Evolutionary conservation across 495 filamentous ascomycete species (phyloP), one percentile per base, ranked within the genome.

Genomic region (Lepidopterella palustris): DNA sequence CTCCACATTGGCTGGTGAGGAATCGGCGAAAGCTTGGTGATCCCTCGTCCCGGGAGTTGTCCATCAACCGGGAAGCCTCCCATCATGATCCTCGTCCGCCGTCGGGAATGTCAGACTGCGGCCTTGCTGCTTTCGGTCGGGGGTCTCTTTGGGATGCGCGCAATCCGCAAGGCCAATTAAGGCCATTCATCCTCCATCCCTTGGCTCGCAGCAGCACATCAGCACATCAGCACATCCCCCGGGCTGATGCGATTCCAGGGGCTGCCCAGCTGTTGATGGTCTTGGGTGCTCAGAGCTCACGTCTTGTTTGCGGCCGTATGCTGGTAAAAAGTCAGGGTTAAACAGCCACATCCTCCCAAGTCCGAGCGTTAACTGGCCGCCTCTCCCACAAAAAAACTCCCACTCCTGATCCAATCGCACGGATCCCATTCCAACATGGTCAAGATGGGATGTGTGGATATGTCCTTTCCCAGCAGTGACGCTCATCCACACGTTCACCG

Each of bases 371-470:
- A 11, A 42, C 13, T 18, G 35, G 35, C 57, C 25, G 45, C 51
- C 52, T 29, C 45, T 35, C 32, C 59, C 59, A 48, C 42, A n/a
- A n/a, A n/a, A n/a, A n/a, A n/a, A n/a, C 31, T 35, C 31, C 35
- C 35, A 3, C 26, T 21, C 55, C 35, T 32, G 27, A 47, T 35
- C 62, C 62, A 61, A 61, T 65, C n/a, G 62, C 58, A 48, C 47
- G 21, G 4, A 45, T 42, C 48, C 28, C 62, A 49, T 47, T 58
- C 45, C 27, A 39, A 35, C 35, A 42, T 49, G 29, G 52, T 53
- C 48, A 45, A n/a, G 35, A 42, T 3, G 35, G 35, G 3, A 42
- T 42, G 35, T 35, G 13, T 42, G 35, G 13, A 42, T 50, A 18
- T 50, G n/a, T n/a, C n/a, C n/a, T n/a, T n/a, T n/a, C n/a, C n/a